Evolutionary conservation across 2,329 filamentous ascomycete genomes (phyloP), one percentile per base, ranked within the genome.

Genomic region (Ilyonectria destructans): DNA sequence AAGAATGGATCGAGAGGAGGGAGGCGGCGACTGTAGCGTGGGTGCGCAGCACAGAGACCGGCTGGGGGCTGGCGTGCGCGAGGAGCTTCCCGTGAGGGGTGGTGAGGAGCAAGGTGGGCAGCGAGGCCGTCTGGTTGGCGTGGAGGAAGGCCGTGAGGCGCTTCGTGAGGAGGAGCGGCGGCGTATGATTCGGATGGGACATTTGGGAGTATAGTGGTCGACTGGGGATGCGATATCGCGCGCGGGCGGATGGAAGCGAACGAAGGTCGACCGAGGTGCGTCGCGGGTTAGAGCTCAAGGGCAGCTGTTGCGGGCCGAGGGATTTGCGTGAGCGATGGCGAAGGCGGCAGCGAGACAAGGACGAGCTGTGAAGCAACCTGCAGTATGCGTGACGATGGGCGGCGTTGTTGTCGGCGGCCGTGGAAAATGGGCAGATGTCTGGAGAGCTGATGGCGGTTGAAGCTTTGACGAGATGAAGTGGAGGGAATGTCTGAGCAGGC

Each of bases 11-110:
- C 21, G 85, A 82, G 83, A 89, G 90, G 21, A 91, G 85, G 6
- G 87, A 89, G 65, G 88, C 88, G 48, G 90, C 90, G 67, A 91
- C 88, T 66, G 89, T 91, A 73, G 88, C 88, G 78, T 91, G 89
- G 10, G 87, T 89, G 74, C 90, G 89, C 45, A 92, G 85, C 21
- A 85, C 82, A 67, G 85, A 82, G 72, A 90, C 87, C 56, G 89
- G 82, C 51, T 88, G 83, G 2, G 84, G 80, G 58, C 87, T 88
- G 45, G 89, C 87, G 78, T 90, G 89, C 64, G 89, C 87, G 71
- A 92, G 88, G 40, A 92, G 86, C 78, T 90, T 90, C 73, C 90
- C 90, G 45, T 87, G 86, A 1, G 86, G 83, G 3, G 88, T 89
- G 54, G 88, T 87, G 51, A 92, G 84, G 68, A 91, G 85, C 62